Conservation (phyloP, 331 rosid species). For the Malus hybrid region DNA sequence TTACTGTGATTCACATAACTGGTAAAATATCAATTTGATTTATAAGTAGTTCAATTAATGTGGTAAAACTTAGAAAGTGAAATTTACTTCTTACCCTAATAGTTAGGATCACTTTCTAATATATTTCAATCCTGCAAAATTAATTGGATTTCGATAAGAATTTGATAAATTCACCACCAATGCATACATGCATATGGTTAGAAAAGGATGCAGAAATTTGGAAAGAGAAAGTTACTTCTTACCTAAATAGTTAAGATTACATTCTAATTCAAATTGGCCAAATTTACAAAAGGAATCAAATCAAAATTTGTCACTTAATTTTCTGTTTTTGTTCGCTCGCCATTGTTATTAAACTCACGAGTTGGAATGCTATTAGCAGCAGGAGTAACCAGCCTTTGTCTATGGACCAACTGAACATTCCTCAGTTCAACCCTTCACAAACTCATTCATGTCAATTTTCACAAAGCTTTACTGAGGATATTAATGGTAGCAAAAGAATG, state of each 20-base stretch:
- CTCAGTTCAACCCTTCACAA: conserved; percentile 53
- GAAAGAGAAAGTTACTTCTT: not conserved
- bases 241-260: not conserved
- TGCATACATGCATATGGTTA: too few species aligned
- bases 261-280: not conserved
- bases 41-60: too few species aligned
- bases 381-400: conserved; percentile 31
- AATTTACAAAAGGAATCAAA: not conserved
- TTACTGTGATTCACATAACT: too few species aligned
- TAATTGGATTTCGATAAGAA: too few species aligned
- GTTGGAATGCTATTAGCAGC: conserved; percentile 18
- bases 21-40: too few species aligned
- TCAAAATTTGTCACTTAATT: too few species aligned
- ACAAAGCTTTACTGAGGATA: conserved; percentile 37
- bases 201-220: too few species aligned
- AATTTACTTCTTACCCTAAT: too few species aligned
- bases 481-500: conserved; percentile 19
- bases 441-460: conserved; percentile 52
- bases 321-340: not conserved
- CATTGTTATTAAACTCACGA: conserved; percentile 73
- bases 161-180: too few species aligned
- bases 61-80: too few species aligned
- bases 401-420: conserved; percentile 60
- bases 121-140: too few species aligned
- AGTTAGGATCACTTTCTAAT: too few species aligned